These are phyloP conservation scores for Trametes hirsuta DNA, from an alignment of 1,284 basidiomycete species.

Conservation along the genomic window DNA sequence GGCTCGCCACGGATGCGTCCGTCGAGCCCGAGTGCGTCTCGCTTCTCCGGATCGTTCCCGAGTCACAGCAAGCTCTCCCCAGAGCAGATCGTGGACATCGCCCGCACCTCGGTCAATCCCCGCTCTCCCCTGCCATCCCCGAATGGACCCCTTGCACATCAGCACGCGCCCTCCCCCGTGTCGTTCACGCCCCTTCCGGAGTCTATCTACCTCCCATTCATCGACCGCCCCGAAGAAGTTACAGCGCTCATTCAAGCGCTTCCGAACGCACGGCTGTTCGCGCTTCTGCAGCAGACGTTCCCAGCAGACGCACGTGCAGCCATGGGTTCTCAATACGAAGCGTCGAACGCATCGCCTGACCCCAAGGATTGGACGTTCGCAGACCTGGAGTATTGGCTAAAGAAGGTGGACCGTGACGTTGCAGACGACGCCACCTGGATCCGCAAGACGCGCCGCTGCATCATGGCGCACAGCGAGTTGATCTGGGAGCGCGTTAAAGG, in stretches of 20 bases:
- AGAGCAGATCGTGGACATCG: conserved; percentile 70
- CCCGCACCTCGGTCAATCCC: conserved; percentile 59
- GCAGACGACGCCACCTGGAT: conserved; percentile 68
- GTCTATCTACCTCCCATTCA: conserved; percentile 74
- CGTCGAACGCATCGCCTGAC: conserved; percentile 39
- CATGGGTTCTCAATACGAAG: conserved; percentile 28
- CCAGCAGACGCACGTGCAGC: conserved; percentile 35
- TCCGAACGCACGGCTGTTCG: conserved; percentile 68
- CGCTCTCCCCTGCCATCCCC: conserved; percentile 30
- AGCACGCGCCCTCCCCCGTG: conserved; percentile 37
- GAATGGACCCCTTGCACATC: conserved; percentile 23
- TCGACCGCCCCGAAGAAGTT: conserved; percentile 73
- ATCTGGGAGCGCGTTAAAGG: conserved; percentile 85
- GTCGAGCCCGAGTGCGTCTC: conserved; percentile 31
- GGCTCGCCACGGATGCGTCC: conserved; percentile 33
- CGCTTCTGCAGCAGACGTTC: conserved; percentile 72
- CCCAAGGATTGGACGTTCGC: conserved; percentile 60
- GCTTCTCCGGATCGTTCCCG: conserved; percentile 27
- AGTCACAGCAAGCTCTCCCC: conserved; percentile 49
- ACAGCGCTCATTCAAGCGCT: conserved; percentile 58
- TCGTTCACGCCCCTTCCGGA: conserved; percentile 73
- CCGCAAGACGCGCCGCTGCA: conserved; percentile 62
- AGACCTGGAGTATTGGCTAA: conserved; percentile 64
- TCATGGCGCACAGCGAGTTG: conserved; percentile 71
- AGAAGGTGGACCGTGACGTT: conserved; percentile 57